Base-by-base conservation (phyloP, 305 asterid species). In the Euphrasia arctica region DNA sequence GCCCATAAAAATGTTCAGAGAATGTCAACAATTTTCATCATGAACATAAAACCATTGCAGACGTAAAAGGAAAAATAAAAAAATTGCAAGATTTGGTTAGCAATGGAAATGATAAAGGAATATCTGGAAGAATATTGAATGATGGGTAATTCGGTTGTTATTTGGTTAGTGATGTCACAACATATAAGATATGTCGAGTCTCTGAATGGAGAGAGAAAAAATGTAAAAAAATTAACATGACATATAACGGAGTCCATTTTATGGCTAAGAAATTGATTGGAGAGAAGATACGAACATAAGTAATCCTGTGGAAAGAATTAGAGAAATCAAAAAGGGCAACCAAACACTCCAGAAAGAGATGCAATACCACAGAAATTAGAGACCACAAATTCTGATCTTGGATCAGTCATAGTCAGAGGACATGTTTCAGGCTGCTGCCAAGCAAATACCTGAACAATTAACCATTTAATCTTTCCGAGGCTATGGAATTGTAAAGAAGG, bases 331-430 rank as follows among this genome's bases (percentile, higher is more conserved):
- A n/a, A 28, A 57, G 45, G 69, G 43, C 50, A 62, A 54, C 47
- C 39, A 67, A 31, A 63, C 54, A 49, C 54, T 49, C 54, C 18
- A 39, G 43, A 39, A 36, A 39, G 9, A 39, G 43, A 39, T 39
- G 43, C 43, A 39, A 39, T 39, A 39, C 43, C 43, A 61, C 34
- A 54, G 32, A 72, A 66, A 31, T 45, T 36, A 45, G 50, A 54
- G n/a, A 54, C 65, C 14, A 34, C 28, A 27, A n/a, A 54, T 39
- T 11, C 15, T 10, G 50, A 39, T 50, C 42, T 14, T 50, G 63
- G 61, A 65, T 22, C 58, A 42, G 28, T 9, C 18, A 25, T 13
- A 49, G 9, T 15, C 9, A 31, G n/a, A 18, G 14, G 27, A 56
- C 43, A 72, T 54, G 18, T 9, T 49, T 32, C 48, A 58, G 58